These are phyloP conservation scores for Fusarium veterinarium DNA, from an alignment of 2,329 filamentous ascomycete species.

Conservation along the genomic window DNA sequence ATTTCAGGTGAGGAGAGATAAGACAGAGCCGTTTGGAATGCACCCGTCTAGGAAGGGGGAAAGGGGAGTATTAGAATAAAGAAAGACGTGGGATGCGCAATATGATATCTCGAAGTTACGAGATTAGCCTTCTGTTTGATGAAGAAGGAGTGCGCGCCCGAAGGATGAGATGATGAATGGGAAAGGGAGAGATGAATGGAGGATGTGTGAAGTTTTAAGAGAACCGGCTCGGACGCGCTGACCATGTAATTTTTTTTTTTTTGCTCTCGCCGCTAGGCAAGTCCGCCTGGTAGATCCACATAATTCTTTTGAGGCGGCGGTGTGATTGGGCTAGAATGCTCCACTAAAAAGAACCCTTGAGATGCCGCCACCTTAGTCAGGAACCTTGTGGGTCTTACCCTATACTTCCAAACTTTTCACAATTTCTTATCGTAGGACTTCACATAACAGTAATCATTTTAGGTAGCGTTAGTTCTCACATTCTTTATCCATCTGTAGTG, in stretches of 20 bases:
- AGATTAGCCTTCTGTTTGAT: conserved; percentile 39
- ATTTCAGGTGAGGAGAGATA: conserved; percentile 37
- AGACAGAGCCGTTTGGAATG: conserved; percentile 23
- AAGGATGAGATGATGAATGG: conserved; percentile 43
- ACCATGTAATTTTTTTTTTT: conserved; percentile 40
- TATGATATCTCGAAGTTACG: conserved; percentile 34
- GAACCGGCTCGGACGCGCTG: conserved; percentile 35
- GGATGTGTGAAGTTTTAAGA: conserved; percentile 45
- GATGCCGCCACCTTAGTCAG: conserved; percentile 29
- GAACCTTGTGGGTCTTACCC: conserved; percentile 13
- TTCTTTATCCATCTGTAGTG: not conserved
- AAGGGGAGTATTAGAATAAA: conserved; percentile 26
- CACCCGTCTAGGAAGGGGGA: conserved; percentile 24
- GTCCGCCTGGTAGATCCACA: conserved; percentile 27
- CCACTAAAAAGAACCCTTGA: conserved; percentile 17
- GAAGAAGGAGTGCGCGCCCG: conserved; percentile 46
- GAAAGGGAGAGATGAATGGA: conserved; percentile 35
- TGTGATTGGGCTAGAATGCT: not conserved
- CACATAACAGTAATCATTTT: not conserved
- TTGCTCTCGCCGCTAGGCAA: conserved; percentile 46
- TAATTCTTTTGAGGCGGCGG: no score
- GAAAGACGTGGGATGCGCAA: conserved; percentile 35
- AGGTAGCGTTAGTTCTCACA: not conserved
- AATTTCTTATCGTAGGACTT: not conserved
- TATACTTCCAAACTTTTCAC: not conserved